Base-by-base conservation (phyloP, 345 rosid species). In the Camelina hispida region DNA sequence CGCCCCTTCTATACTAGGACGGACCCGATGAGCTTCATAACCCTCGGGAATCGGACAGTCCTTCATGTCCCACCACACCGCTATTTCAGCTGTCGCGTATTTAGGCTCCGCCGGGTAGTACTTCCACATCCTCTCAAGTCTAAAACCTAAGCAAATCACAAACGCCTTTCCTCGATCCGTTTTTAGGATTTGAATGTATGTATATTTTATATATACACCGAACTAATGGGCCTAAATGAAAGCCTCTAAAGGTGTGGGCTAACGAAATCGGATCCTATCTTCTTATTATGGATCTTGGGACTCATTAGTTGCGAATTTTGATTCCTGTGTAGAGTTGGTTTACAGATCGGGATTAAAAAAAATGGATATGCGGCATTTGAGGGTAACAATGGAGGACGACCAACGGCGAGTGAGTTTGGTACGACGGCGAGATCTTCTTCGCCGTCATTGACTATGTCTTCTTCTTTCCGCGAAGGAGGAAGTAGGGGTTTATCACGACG, bases 391-490 rank as follows among this genome's bases (percentile, higher is more conserved):
- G 80, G 71, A 4, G 80, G 71, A 4, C 47, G 55, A 47, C 40
- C 59, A 11, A 42, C 78, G 42, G 42, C 25, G 73, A 74, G 53
- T 66, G 73, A 74, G 66, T 65, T 57, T 2, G 72, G 60, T 9
- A 40, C 66, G 16, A 22, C 72, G 30, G 66, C 59, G 70, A 77
- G 66, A 47, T 37, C 14, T 35, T 17, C 80, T 37, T 77, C 66
- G 3, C 66, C 79, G 65, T 80, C 86, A 23, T 80, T 90, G 64
- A 78, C 80, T 11, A 76, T 62, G 74, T 86, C 98, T 5, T 84
- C 88, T 22, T 95, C 97, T 17, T 86, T 85, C 53, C 93, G 84
- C 80, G 97, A 91, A 53, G 78, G 82, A 32, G 88, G 80, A 34
- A 53, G 75, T 56, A 77, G 42, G 67, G 80, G 86, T 79, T 79